Evolutionary conservation across 345 rosid species (phyloP), one percentile per base, ranked within the genome.

Genomic region (Dovyalis caffra): DNA sequence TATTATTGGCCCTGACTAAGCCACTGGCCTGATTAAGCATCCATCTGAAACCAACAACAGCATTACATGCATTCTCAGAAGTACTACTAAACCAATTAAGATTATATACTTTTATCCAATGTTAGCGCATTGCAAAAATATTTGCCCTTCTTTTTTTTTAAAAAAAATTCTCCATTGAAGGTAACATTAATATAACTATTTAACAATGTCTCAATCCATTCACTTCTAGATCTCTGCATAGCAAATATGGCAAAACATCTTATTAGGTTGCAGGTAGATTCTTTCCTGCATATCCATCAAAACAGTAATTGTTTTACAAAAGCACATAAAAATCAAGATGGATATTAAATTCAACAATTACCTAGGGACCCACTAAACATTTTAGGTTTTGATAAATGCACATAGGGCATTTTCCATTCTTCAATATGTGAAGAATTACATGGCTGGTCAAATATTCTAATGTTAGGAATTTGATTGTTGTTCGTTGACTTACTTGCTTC

Each of bases 171-270:
- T 18, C 87, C 85, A 47, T 81, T 81, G 8, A 81, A 84, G 77
- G 84, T 84, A 2, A 84, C 84, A 70, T 84, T 81, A 23, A 84
- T 73, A 38, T 84, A 84, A 66, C 84, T 84, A 35, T 84, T 84
- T 58, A 84, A 56, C 79, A 84, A 81, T 45, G 87, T 84, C 63
- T 78, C 84, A 33, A 83, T 80, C 86, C 86, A 83, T 29, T 83
- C 86, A 58, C 86, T 83, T 43, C 86, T 84, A 0, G 85, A 84
- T 79, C 87, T 80, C 70, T 84, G 87, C 87, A 76, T 84, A 12
- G 84, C 78, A 68, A 84, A 74, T 10, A 84, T 84, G 5, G 83
- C 87, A 70, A 84, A 84, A 64, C 65, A 81, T 58, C 79, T 26
- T 2, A 81, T 81, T 21, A 85, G 85, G 56, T 74, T 84, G 78